phyloP scores from a whole-genome alignment of 1,139 yeast species.

The Arxiozyma heterogenica region DNA sequence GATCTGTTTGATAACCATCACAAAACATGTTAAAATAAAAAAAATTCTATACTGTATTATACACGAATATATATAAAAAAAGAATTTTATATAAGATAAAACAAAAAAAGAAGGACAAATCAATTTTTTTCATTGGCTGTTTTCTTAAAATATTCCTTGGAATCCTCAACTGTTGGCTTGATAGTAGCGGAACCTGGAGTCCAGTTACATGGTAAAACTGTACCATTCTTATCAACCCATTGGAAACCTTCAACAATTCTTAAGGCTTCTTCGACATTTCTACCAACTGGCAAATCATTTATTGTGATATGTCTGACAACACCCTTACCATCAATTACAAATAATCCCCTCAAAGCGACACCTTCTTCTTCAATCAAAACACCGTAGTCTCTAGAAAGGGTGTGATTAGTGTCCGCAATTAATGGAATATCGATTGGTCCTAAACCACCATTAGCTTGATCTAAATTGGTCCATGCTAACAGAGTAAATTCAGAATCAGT shows the following conservation, averaged over 20 bases:
- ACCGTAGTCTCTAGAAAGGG: constrained; percentile 91
- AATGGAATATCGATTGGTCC: constrained; percentile 92
- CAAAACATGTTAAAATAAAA: too few relatives aligned
- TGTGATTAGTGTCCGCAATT: constrained; percentile 93
- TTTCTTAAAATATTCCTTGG: constrained; percentile 40
- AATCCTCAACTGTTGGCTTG: constrained; percentile 72
- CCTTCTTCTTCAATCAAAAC: constrained; percentile 94
- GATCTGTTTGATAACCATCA: background rate
- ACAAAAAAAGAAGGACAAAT: background rate
- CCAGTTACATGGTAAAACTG: constrained; percentile 99
- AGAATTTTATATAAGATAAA: background rate
- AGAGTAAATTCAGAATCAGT: constrained; percentile 97
- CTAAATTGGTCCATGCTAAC: constrained; percentile 95
- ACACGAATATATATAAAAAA: background rate
- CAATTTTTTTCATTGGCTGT: constrained; percentile 17
- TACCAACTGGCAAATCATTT: constrained; percentile 98
- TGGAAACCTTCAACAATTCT: constrained; percentile 98
- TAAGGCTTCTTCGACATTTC: constrained; percentile 94
- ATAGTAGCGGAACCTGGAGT: constrained; percentile 93
- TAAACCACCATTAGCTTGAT: constrained; percentile 96
- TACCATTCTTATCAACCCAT: constrained; percentile 96
- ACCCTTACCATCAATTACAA: constrained; percentile 95
- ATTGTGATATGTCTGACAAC: constrained; percentile 88
- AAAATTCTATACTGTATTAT: too few relatives aligned
- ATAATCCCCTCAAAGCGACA: constrained; percentile 93